Evolutionary conservation across 345 rosid genomes (phyloP).

Genomic region (Eucalyptus sp.): DNA sequence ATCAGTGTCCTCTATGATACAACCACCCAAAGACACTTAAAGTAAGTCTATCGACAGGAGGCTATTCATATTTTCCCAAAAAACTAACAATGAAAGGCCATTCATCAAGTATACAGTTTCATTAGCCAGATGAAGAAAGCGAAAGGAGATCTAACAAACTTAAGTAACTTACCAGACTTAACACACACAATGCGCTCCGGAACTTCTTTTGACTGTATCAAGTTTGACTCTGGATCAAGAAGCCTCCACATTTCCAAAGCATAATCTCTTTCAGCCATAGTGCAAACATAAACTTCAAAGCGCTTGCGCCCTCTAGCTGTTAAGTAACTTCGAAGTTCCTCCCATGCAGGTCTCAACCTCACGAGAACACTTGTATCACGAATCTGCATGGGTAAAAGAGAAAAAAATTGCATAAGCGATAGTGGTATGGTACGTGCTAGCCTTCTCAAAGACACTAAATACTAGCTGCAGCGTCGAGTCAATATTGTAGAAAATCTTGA

Average conservation of each 20-base stretch:
- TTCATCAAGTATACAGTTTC: not conserved
- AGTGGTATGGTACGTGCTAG: not conserved
- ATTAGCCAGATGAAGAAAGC: not conserved
- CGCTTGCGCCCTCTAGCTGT: constrained; percentile 97
- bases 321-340: constrained; percentile 84
- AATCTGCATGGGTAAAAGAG: constrained; percentile 26
- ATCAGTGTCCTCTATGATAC: not conserved
- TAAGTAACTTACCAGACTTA: constrained; percentile 58
- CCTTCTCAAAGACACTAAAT: not conserved
- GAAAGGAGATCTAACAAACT: not conserved
- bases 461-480: not conserved
- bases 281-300: constrained; percentile 99
- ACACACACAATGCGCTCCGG: constrained; percentile 89
- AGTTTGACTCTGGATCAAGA: constrained; percentile 94
- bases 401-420: not conserved
- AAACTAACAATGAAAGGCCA: not conserved
- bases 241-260: constrained; percentile 99
- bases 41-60: not conserved
- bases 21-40: not conserved
- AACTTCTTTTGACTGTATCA: constrained; percentile 66
- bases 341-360: constrained; percentile 99
- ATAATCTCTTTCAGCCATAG: constrained; percentile 99
- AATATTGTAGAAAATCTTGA: not conserved
- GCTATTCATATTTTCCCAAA: not conserved
- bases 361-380: constrained; percentile 99